Base-by-base conservation (phyloP, 345 rosid genomes). In the Salix koriyanagi region DNA sequence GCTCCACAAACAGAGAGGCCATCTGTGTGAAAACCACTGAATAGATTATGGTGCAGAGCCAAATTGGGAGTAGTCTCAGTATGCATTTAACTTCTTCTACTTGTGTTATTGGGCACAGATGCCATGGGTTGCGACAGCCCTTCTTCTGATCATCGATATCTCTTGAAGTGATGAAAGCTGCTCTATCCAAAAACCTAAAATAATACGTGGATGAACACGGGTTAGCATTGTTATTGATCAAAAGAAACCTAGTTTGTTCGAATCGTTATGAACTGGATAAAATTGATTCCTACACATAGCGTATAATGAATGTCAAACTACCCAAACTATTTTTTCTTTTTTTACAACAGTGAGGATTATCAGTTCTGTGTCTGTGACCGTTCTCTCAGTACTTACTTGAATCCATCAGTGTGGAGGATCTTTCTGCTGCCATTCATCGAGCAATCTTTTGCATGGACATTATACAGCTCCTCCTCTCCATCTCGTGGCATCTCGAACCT, bases 31-130 rank as follows among this genome's bases (percentile, higher is more conserved):
- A 96, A 74, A 91, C 98, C 1, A 96, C 98, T 0, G 99, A 96
- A 89, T 96, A 96, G 70, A 94, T 68, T 68, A 96, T 92, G 80
- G 99, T 94, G 86, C 99, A 96, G 65, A 96, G 91, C 99, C 99
- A 96, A 64, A 96, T 91, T 1, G 99, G 99, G 64, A 96, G 85
- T 48, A 96, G 82, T 77, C 97, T 91, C 37, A 96, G 86, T 76
- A 96, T 88, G 88, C 98, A 94, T 85, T 96, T 96, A 79, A 96
- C 98, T 88, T 96, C 99, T 76, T 96, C 99, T 23, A 96, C 97
- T 85, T 96, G 99, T 62, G 97, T 89, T 16, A 96, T 79, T 2
- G 98, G 92, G 83, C 97, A 96, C 16, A 96, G 91, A 39, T 75
- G 86, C 99, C 99, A 94, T 0, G 83, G 91, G 60, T 83, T 89